Percentiles rank a stretch among this genome's conserved stretches.
These are phyloP conservation scores for Amanita fuliginea DNA, from an alignment of 768 basidiomycete genomes.

Conservation along the genomic window DNA sequence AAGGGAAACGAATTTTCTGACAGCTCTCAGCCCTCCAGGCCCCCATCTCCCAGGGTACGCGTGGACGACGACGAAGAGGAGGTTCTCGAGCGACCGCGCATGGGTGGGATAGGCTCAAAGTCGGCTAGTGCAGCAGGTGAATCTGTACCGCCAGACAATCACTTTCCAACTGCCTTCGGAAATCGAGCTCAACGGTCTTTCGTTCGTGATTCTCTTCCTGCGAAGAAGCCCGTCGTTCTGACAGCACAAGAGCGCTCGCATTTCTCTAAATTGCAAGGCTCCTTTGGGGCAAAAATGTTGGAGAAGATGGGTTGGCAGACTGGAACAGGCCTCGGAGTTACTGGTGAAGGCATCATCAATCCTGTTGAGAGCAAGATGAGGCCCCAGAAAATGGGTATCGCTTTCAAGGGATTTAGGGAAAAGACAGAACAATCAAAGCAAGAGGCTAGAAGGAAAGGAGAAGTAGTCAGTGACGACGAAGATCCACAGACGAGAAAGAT, in stretches of 20 bases:
- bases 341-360: constrained; percentile 75
- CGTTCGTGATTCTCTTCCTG: constrained; percentile 36
- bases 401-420: constrained; percentile 80
- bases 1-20: constrained; percentile 30
- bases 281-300: constrained; percentile 84
- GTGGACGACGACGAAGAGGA: constrained; percentile 39
- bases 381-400: constrained; percentile 81
- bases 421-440: constrained; percentile 75
- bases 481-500: constrained; percentile 35
- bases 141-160: constrained; percentile 9
- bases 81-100: constrained; percentile 22
- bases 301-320: constrained; percentile 93
- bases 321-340: constrained; percentile 66
- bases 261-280: constrained; percentile 65
- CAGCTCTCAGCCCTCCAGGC: constrained; percentile 39
- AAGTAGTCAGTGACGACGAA: constrained; percentile 61
- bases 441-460: constrained; percentile 70
- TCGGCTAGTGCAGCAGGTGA: constrained; percentile 6
- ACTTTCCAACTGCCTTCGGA: constrained; percentile 32
- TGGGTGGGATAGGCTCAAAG: constrained; percentile 29
- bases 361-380: constrained; percentile 81
- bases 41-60: constrained; percentile 45
- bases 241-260: constrained; percentile 63
- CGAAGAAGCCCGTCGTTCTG: constrained; percentile 42
- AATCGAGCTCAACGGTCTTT: constrained; percentile 26